phyloP scores from a whole-genome alignment of 2,329 filamentous ascomycete species.

The Cladophialophora carrionii region DNA sequence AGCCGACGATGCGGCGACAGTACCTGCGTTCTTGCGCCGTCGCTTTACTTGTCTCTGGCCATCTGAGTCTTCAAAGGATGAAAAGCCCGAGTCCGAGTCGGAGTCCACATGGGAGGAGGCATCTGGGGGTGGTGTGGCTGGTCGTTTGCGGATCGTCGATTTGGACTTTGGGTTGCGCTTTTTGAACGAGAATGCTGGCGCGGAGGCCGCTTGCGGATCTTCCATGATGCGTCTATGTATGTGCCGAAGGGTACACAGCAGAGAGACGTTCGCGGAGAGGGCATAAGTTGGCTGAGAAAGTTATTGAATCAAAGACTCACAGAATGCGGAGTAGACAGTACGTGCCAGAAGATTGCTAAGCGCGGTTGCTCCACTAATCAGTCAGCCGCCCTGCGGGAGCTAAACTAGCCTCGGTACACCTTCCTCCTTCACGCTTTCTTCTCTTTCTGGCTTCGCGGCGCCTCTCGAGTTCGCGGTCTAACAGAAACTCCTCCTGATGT shows the following conservation, averaged over 20 bases:
- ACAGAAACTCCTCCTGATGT: neutral
- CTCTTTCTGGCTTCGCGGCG: neutral
- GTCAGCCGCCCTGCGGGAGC: neutral
- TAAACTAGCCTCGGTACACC: constrained; percentile 12
- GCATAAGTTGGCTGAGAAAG: neutral
- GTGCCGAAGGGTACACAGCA: neutral
- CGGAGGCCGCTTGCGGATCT: constrained; percentile 32
- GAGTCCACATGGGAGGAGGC: constrained; percentile 60
- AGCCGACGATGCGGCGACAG: constrained; percentile 65
- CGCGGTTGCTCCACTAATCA: neutral
- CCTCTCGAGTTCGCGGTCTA: neutral
- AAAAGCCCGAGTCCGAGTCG: constrained; percentile 65
- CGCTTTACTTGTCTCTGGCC: constrained; percentile 77
- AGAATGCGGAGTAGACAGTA: neutral
- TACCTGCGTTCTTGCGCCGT: constrained; percentile 67
- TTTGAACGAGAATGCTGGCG: constrained; percentile 67
- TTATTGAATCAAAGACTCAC: neutral
- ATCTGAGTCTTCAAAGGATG: constrained; percentile 74
- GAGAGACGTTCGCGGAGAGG: neutral
- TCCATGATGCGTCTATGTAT: constrained; percentile 36
- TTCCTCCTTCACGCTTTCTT: constrained; percentile 1
- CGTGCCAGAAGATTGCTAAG: neutral
- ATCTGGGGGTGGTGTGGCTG: constrained; percentile 68
- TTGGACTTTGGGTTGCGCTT: constrained; percentile 78
- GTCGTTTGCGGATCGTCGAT: constrained; percentile 77